Conservation (phyloP, 768 basidiomycete genomes). For the Paxillus involutus region DNA sequence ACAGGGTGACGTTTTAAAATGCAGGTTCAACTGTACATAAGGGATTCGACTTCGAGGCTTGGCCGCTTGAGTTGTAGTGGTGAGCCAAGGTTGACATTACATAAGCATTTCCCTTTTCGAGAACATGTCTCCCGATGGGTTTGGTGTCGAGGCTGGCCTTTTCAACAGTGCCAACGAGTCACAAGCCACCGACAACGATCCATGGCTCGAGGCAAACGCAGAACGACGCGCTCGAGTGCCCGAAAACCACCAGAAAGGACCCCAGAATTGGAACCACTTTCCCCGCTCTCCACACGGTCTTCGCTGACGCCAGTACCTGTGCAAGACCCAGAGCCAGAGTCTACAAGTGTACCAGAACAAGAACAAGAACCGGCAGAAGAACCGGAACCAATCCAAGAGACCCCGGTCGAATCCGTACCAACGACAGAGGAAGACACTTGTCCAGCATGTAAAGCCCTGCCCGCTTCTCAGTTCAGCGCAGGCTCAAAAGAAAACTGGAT, state of each 20-base stretch:
- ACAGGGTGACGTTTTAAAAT: too few relatives aligned
- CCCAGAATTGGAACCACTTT: constrained; percentile 30
- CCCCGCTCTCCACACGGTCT: constrained; percentile 30
- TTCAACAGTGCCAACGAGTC: constrained; percentile 5
- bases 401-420: constrained; percentile 4
- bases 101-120: constrained; percentile 10
- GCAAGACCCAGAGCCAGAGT: constrained; percentile 13
- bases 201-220: constrained; percentile 49
- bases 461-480: constrained; percentile 29
- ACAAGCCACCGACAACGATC: constrained; percentile 4
- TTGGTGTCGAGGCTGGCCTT: constrained; percentile 5
- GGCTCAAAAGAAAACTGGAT: constrained; percentile 78
- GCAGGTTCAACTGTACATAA: too few relatives aligned
- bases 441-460: constrained; percentile 50
- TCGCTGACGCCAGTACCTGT: constrained; percentile 27
- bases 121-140: constrained; percentile 8
- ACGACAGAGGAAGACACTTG: constrained; percentile 38
- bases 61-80: too few relatives aligned
- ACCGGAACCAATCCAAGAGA: constrained; percentile 14
- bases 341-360: constrained; percentile 13
- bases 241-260: constrained; percentile 36
- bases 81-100: constrained; percentile 16
- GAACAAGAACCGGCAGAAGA: constrained; percentile 12
- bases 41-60: too few relatives aligned
- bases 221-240: constrained; percentile 37